Percentiles rank a stretch among this genome's conserved stretches.
phyloP scores from a whole-genome alignment of 805 yeast species.

The Ascoidea rubescens region DNA sequence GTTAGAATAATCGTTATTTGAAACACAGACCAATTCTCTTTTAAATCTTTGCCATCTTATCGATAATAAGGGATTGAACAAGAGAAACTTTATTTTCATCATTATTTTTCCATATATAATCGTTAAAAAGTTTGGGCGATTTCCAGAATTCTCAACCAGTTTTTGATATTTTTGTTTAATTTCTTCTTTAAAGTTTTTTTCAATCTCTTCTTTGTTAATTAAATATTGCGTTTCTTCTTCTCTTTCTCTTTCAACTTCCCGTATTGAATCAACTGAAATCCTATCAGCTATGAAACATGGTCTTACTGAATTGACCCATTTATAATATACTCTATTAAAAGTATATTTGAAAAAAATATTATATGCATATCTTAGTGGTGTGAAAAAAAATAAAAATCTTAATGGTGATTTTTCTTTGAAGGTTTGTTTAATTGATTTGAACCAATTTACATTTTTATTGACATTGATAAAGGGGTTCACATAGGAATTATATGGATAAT shows the following conservation, averaged over 20 bases:
- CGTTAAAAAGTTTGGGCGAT: too few species aligned
- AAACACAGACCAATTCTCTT: slow-evolving; percentile 8
- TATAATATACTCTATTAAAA: slow-evolving; percentile 22
- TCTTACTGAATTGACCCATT: slow-evolving; percentile 19
- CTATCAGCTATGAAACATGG: slow-evolving; percentile 23
- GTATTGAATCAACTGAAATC: slow-evolving; percentile 18
- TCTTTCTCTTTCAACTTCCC: slow-evolving; percentile 20
- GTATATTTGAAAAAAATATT: slow-evolving; percentile 12
- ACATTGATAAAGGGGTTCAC: background rate
- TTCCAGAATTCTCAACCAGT: too few species aligned
- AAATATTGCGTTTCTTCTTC: slow-evolving; percentile 8
- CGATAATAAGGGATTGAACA: background rate
- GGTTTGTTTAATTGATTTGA: background rate
- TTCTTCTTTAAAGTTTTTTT: background rate
- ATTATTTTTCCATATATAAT: too few species aligned
- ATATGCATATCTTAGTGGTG: slow-evolving; percentile 11
- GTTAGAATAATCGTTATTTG: slow-evolving; percentile 17
- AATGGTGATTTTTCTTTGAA: slow-evolving; percentile 6
- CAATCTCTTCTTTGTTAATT: background rate
- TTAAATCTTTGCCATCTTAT: slow-evolving; percentile 15
- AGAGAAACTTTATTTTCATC: too few species aligned
- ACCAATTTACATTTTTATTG: too few species aligned
- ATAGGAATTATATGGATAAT: background rate
- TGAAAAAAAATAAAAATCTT: slow-evolving; percentile 5
- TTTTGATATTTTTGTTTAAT: too few species aligned